phyloP scores from a whole-genome alignment of 1,139 yeast species.

The Taphrina pruni region DNA sequence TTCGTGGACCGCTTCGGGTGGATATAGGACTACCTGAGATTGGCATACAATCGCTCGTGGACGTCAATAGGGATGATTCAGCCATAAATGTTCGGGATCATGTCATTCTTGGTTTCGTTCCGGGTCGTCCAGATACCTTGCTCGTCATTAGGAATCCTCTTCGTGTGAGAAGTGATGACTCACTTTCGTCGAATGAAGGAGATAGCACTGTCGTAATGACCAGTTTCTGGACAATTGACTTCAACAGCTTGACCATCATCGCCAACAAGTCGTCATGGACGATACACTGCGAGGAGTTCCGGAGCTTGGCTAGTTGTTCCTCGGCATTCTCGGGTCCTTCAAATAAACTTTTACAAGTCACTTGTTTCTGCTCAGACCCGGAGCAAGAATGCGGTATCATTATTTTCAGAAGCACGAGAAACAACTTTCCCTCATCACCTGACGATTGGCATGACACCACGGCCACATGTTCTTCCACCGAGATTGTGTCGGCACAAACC shows the following conservation, averaged over 20 bases:
- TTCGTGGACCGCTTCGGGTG: no score
- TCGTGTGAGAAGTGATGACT: neutral
- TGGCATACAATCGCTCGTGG: neutral
- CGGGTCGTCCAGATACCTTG: neutral
- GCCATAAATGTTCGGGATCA: constrained; percentile 1
- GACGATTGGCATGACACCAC: neutral
- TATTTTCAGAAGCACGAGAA: neutral
- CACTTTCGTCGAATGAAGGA: neutral
- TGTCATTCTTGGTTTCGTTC: constrained; percentile 25
- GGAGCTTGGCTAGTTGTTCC: constrained; percentile 1
- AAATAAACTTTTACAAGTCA: neutral
- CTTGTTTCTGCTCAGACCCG: neutral
- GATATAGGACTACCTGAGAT: neutral
- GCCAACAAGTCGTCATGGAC: neutral
- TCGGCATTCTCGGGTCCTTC: neutral
- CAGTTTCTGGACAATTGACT: neutral
- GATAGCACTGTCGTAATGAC: neutral
- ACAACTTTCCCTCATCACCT: neutral
- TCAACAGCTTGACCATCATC: neutral
- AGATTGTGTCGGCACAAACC: neutral
- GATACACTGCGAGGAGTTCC: constrained; percentile 1
- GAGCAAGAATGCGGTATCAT: constrained; percentile 1
- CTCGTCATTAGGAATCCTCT: constrained; percentile 6
- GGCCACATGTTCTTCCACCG: constrained; percentile 4
- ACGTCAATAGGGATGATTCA: neutral